phyloP scores from a whole-genome alignment of 2,329 filamentous ascomycete genomes.

The Plenodomus lindquistii region DNA sequence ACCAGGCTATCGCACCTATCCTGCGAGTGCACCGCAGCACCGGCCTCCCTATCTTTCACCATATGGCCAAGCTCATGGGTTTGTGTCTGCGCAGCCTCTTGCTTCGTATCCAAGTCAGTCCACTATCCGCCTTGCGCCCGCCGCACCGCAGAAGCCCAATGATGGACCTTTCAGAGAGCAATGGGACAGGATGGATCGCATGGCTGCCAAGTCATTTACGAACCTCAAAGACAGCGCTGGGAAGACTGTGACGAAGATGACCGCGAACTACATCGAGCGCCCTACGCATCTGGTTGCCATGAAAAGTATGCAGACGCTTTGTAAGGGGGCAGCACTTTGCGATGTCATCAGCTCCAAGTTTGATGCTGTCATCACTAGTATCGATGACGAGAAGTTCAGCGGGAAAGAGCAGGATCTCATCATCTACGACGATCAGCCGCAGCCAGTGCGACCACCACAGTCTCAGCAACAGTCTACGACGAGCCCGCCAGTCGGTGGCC shows the following conservation, averaged over 20 bases:
- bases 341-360: constrained; percentile 67
- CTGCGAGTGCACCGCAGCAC: constrained; percentile 18
- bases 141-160: constrained; percentile 20
- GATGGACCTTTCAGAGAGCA: constrained; percentile 29
- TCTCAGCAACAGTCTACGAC: constrained; percentile 16
- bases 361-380: constrained; percentile 70
- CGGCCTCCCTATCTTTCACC: constrained; percentile 21
- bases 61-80: constrained; percentile 17
- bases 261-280: constrained; percentile 34
- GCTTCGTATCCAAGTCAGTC: constrained; percentile 25
- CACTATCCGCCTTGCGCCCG: constrained; percentile 22
- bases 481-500: constrained; percentile 17
- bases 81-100: constrained; percentile 16
- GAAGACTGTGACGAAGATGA: constrained; percentile 30
- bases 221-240: constrained; percentile 33
- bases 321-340: constrained; percentile 51
- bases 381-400: constrained; percentile 65
- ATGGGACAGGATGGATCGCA: constrained; percentile 34
- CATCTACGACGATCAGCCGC: constrained; percentile 21
- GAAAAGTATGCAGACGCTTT: constrained; percentile 44
- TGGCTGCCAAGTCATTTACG: constrained; percentile 34
- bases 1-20: constrained; percentile 13
- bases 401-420: constrained; percentile 59
- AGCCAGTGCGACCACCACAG: constrained; percentile 16
- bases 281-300: constrained; percentile 34